phyloP scores from a whole-genome alignment of 2,329 filamentous ascomycete species.

The Nigrospora osmanthi region DNA sequence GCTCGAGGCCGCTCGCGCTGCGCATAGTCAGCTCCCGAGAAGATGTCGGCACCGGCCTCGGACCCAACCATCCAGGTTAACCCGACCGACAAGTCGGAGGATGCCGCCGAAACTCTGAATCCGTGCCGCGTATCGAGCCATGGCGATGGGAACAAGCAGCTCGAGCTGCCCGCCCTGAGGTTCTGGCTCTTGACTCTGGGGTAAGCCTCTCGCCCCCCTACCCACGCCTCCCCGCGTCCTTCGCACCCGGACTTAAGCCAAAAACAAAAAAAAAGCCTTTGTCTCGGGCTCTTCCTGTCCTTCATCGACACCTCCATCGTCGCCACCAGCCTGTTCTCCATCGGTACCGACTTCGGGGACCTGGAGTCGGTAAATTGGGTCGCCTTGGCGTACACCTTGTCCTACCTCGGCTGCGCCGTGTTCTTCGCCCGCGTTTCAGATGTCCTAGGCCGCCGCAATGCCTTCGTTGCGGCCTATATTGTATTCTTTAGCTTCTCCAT shows the following conservation, averaged over 20 bases:
- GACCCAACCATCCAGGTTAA: too few relatives aligned
- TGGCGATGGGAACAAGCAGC: background rate
- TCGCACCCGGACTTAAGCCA: conserved; percentile 2
- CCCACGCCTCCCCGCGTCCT: background rate
- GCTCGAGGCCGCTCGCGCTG: too few relatives aligned
- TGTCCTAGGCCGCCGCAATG: conserved; percentile 42
- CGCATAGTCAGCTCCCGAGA: too few relatives aligned
- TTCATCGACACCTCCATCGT: conserved; percentile 54
- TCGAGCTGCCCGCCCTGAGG: background rate
- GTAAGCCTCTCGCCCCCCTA: background rate
- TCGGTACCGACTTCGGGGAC: conserved; percentile 41
- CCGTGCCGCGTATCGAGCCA: too few relatives aligned
- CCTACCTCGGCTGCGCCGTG: conserved; percentile 49
- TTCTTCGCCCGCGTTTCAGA: conserved; percentile 48
- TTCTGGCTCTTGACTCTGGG: background rate
- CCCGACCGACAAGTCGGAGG: too few relatives aligned
- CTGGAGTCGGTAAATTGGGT: conserved; percentile 43
- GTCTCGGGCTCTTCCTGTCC: conserved; percentile 46
- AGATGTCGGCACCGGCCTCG: too few relatives aligned
- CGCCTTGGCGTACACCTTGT: conserved; percentile 45
- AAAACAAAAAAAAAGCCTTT: conserved; percentile 36
- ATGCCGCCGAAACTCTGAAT: too few relatives aligned
- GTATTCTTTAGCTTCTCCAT: conserved; percentile 51
- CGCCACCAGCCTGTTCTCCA: conserved; percentile 48
- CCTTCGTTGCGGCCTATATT: conserved; percentile 40